phyloP scores from a whole-genome alignment of 1,284 basidiomycete genomes.

The Violaceomyces palustris region DNA sequence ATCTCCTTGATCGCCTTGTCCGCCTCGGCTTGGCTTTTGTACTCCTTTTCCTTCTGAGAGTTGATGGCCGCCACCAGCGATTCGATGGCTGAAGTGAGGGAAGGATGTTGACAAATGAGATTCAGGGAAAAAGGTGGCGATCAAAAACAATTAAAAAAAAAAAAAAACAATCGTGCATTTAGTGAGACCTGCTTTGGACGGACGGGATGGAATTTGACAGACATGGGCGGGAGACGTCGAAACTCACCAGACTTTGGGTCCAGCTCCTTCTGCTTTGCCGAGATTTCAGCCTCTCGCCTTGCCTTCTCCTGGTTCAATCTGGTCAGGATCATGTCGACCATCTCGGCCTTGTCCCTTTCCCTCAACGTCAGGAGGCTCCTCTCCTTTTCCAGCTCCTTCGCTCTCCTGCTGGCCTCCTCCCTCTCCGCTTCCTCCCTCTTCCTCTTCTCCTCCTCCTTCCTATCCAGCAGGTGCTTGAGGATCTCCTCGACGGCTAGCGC shows the following conservation, averaged over 20 bases:
- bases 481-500: slow-evolving; percentile 45
- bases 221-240: background rate
- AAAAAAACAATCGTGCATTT: no score
- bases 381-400: slow-evolving; percentile 11
- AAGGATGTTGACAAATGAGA: no score
- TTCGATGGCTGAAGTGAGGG: slow-evolving; percentile 29
- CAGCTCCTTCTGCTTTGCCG: slow-evolving; percentile 14
- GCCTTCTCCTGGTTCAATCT: slow-evolving; percentile 20
- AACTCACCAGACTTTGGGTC: slow-evolving; percentile 28
- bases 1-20: slow-evolving; percentile 32
- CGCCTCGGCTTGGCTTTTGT: slow-evolving; percentile 13
- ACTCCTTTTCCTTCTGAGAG: slow-evolving; percentile 25
- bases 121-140: no score
- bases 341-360: slow-evolving; percentile 28
- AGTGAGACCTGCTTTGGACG: no score
- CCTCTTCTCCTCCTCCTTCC: slow-evolving; percentile 34
- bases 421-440: slow-evolving; percentile 15
- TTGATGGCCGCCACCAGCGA: slow-evolving; percentile 38
- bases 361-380: slow-evolving; percentile 6
- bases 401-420: slow-evolving; percentile 12
- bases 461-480: slow-evolving; percentile 40
- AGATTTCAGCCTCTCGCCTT: slow-evolving; percentile 5
- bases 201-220: no score
- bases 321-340: slow-evolving; percentile 23
- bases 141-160: background rate